Base-by-base conservation (phyloP, 1,284 basidiomycete genomes). In the Heterobasidion occidentale region DNA sequence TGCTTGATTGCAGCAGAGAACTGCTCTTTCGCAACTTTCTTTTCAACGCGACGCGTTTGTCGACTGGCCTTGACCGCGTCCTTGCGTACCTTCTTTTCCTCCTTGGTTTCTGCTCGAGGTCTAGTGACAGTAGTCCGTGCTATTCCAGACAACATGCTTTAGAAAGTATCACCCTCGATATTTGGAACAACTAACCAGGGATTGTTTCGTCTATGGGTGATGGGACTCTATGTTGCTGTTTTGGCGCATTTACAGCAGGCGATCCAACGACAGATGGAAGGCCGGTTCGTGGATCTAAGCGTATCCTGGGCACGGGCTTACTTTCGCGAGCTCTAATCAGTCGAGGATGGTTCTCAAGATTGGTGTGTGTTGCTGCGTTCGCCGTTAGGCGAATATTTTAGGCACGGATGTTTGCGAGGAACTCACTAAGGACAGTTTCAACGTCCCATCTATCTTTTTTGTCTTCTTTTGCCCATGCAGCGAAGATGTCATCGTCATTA, bases 261-360 rank as follows among this genome's bases (percentile, higher is more conserved):
- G 38, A n/a, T 42, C 5, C 38, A 42, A 42, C 11, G 12, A 86
- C 74, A 17, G 73, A 69, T 4, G 92, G 92, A 14, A 94, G 71
- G 1, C 91, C 91, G 0, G 90, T 92, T 62, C 81, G 83, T 0
- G 81, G 76, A 66, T 94, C 84, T 20, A 94, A 74, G 44, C 70
- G 67, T 61, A 94, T 92, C 67, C 82, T 87, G 0, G 83, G 75
- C 0, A 79, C 76, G 19, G 74, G 75, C 64, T 71, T 81, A 53
- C 67, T 68, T 61, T 78, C 77, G 42, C 84, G 78, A 34, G 84
- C 81, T 20, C 84, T 81, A 61, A 97, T 93, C 35, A 94, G 74
- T 12, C 86, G 83, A 0, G 94, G 94, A 67, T 97, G 94, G 66
- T 98, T 98, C 68, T 96, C 95, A 4, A 96, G 77, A 67, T 95